Percentiles rank a stretch among this genome's conserved stretches.
phyloP scores from a whole-genome alignment of 169 alveolate species.

The Eimeria falciformis region DNA sequence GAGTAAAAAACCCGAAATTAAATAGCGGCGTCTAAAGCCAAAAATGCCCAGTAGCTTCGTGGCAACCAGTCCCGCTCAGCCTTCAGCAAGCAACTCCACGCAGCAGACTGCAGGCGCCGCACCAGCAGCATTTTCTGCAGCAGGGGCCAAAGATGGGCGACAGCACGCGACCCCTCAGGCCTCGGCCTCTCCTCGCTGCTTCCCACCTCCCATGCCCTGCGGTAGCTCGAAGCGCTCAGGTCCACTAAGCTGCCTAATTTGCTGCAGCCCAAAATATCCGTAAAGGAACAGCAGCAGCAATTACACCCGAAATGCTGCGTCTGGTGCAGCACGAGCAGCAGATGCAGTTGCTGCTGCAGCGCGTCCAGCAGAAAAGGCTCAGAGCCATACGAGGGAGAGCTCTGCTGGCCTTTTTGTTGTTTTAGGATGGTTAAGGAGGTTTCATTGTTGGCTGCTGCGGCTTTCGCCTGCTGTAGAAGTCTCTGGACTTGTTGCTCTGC shows the following conservation, averaged over 20 bases:
- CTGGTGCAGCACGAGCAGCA: slow-evolving; percentile 29
- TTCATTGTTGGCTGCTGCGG: slow-evolving; percentile 1
- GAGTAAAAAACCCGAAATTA: too few relatives aligned
- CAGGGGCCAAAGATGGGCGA: too few relatives aligned
- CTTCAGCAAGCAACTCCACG: neutral
- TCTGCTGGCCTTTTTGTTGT: neutral
- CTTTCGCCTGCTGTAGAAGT: neutral
- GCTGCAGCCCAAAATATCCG: neutral
- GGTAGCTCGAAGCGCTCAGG: neutral
- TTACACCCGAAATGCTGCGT: slow-evolving; percentile 3
- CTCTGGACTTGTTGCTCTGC: neutral
- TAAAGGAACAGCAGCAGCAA: slow-evolving; percentile 22
- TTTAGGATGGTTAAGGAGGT: too few relatives aligned
- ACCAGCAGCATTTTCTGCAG: neutral
- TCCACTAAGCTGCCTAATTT: neutral
- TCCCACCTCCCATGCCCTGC: too few relatives aligned
- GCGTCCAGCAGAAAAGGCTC: neutral
- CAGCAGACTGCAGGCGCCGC: neutral
- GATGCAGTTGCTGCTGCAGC: slow-evolving; percentile 17
- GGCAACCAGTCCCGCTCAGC: neutral
- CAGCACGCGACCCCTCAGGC: neutral
- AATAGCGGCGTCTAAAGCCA: neutral
- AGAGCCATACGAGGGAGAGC: neutral
- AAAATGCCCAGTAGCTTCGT: slow-evolving; percentile 20
- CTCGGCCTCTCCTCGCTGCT: too few relatives aligned